These are phyloP conservation scores for Zizania palustris DNA, from an alignment of 202 grass and related monocot species.

Conservation along the genomic window DNA sequence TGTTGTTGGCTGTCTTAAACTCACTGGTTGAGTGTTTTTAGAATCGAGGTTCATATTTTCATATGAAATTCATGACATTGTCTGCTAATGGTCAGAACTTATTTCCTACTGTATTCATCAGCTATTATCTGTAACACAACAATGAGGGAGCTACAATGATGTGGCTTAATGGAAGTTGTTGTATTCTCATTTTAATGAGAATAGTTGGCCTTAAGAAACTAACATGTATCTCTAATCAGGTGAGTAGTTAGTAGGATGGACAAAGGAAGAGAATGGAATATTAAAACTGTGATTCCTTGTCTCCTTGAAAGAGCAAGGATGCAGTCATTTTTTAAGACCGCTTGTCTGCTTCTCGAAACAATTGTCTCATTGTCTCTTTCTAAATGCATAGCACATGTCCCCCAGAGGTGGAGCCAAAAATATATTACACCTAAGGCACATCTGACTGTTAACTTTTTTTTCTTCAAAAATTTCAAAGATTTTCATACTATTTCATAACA, in stretches of 20 bases:
- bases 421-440: no score
- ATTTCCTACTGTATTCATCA: not conserved
- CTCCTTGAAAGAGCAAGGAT: not conserved
- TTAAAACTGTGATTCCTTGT: constrained; percentile 3
- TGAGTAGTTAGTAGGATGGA: not conserved
- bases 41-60: not conserved
- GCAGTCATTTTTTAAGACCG: constrained; percentile 12
- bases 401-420: no score
- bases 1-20: no score
- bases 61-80: not conserved
- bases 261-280: not conserved
- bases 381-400: constrained; percentile 30
- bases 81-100: no score
- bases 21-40: no score
- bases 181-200: not conserved
- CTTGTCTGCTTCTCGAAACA: constrained; percentile 15
- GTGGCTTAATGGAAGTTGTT: not conserved
- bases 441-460: no score
- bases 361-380: not conserved
- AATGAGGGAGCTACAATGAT: not conserved
- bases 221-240: not conserved
- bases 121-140: not conserved
- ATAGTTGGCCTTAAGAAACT: not conserved
- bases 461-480: no score
- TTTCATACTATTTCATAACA: no score